Percentiles rank a stretch among this genome's conserved stretches.
Evolutionary conservation across 2,329 filamentous ascomycete genomes (phyloP).

Genomic region (Diaporthe nobilis): DNA sequence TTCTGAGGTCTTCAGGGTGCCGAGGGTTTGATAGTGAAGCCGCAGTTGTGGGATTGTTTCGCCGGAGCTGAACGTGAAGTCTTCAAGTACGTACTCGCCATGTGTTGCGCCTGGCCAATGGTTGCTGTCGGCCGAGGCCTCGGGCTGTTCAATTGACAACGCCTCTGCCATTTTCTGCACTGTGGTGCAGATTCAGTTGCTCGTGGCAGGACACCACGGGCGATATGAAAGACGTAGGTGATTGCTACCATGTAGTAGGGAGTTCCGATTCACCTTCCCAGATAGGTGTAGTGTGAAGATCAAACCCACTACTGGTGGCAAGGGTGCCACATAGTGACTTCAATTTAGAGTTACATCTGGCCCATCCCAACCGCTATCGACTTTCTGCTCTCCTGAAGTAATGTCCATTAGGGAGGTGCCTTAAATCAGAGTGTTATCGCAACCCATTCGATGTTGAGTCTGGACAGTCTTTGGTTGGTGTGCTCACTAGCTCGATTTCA

Average conservation of each 20-base stretch:
- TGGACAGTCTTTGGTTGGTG: too few relatives aligned
- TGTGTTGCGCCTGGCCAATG: slow-evolving; percentile 1
- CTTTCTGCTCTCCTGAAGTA: not conserved
- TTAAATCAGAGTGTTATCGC: too few relatives aligned
- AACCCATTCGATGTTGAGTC: too few relatives aligned
- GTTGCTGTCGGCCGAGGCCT: not conserved
- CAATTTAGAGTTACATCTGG: not conserved
- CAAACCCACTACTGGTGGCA: not conserved
- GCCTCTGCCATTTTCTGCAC: slow-evolving; percentile 26
- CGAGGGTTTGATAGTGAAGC: slow-evolving; percentile 41
- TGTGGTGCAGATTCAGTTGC: not conserved
- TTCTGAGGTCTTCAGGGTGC: slow-evolving; percentile 11
- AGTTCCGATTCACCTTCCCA: slow-evolving; percentile 6
- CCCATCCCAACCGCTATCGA: not conserved
- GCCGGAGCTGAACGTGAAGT: slow-evolving; percentile 39
- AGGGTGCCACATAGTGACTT: not conserved
- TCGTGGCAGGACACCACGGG: not conserved
- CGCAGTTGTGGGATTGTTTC: slow-evolving; percentile 32
- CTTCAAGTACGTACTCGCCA: slow-evolving; percentile 4
- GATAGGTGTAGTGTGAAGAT: slow-evolving; percentile 12
- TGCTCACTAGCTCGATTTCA: too few relatives aligned
- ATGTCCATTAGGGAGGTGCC: too few relatives aligned
- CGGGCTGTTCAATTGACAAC: not conserved
- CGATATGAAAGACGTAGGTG: slow-evolving; percentile 20
- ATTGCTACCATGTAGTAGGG: not conserved